Conservation (phyloP, 177 flowering plant species). For the Tripterygium wilfordii region DNA sequence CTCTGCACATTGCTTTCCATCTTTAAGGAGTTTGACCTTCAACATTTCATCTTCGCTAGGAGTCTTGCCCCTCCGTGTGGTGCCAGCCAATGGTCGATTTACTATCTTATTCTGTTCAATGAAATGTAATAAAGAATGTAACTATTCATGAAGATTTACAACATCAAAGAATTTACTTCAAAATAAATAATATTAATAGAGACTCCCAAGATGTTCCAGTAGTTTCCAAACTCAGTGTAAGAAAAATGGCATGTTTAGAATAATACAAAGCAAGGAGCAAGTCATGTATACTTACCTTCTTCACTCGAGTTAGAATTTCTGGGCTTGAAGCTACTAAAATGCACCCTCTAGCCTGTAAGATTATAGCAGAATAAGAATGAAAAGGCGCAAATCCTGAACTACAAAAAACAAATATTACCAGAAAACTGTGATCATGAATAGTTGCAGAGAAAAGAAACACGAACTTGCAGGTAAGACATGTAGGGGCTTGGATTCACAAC, state of each 20-base stretch:
- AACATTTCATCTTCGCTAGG: slow-evolving; percentile 33
- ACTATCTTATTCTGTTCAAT: slow-evolving; percentile 36
- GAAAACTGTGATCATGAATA: background rate
- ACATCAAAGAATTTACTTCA: too few relatives aligned
- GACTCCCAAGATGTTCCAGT: too few relatives aligned
- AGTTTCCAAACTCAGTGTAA: too few relatives aligned
- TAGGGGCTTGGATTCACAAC: slow-evolving; percentile 94
- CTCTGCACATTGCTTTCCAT: slow-evolving; percentile 87
- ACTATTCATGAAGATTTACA: too few relatives aligned
- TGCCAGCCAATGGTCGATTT: slow-evolving; percentile 66
- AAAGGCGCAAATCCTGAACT: too few relatives aligned
- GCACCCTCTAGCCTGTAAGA: slow-evolving; percentile 83
- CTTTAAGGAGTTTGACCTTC: slow-evolving; percentile 51
- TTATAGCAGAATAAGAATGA: background rate
- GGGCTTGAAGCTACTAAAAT: slow-evolving; percentile 92
- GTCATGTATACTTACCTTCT: slow-evolving; percentile 47
- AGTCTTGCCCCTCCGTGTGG: slow-evolving; percentile 53
- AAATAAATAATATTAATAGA: too few relatives aligned
- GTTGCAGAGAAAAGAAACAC: slow-evolving; percentile 4
- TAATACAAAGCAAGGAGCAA: too few relatives aligned
- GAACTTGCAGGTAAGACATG: slow-evolving; percentile 82
- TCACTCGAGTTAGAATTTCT: slow-evolving; percentile 82
- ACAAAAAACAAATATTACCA: too few relatives aligned
- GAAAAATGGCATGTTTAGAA: too few relatives aligned
- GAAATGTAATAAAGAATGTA: slow-evolving; percentile 5